Base-by-base conservation (phyloP, 345 rosid genomes). In the Brassica incana region DNA sequence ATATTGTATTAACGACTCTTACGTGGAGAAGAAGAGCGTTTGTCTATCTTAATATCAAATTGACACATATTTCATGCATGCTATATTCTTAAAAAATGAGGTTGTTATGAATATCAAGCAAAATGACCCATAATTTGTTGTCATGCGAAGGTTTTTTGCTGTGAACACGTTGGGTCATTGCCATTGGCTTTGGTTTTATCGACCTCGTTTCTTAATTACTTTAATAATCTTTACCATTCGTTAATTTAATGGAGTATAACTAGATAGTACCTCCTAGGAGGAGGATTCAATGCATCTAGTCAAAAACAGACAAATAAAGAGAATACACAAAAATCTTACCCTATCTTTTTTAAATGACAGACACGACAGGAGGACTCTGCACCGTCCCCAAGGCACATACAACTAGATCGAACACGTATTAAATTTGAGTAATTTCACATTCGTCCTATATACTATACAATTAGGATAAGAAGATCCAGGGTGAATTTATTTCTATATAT, bases 111-210 rank as follows among this genome's bases (percentile, higher is more conserved):
- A 30, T 30, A 30, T 32, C 0, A 32, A 32, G 33, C 33, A 32
- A 32, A 32, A 32, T 32, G 33, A 32, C 5, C 33, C 5, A 32
- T 23, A 23, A 23, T 29, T 29, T 29, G 32, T 3, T 29, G 32
- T 29, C 32, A 3, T 29, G 32, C 32, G 32, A 3, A 29, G 32
- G 32, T 29, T 29, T 29, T 29, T 29, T 3, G 32, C 32, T 29
- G 32, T 29, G 32, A 29, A 29, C 32, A 29, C 32, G 32, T 29
- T 29, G 32, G 32, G 32, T 29, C 32, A 29, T 29, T 29, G 32
- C 32, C 32, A 29, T 29, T 29, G 32, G 65, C 78, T 61, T 79
- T 1, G 82, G 40, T 62, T 59, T 60, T 68, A 79, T 50, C 74
- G 59, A 33, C 62, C 40, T 23, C 43, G 36, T 66, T 65, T 72